These are phyloP conservation scores for Adiantum capillusveneris DNA, from an alignment of 75 land plant species.

Conservation along the genomic window DNA sequence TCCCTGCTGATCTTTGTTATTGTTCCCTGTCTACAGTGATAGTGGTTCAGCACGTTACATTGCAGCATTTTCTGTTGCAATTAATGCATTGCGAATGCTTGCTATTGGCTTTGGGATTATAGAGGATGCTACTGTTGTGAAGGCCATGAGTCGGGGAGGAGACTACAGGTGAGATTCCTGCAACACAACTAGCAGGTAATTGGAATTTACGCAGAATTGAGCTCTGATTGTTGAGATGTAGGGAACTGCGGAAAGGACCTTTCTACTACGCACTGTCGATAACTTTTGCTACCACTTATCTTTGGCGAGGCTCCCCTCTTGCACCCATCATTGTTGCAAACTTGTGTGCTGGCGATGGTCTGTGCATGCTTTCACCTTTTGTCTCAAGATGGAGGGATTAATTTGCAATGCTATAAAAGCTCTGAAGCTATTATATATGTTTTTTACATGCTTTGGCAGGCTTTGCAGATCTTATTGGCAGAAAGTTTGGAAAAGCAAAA, in stretches of 20 bases:
- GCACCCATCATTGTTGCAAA: slow-evolving; percentile 59
- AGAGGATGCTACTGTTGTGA: slow-evolving; percentile 74
- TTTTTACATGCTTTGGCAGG: slow-evolving; percentile 45
- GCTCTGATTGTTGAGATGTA: too few relatives aligned
- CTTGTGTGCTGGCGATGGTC: slow-evolving; percentile 92
- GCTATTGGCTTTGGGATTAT: slow-evolving; percentile 70
- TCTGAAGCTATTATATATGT: not conserved
- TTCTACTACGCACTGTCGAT: slow-evolving; percentile 65
- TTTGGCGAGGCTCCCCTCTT: slow-evolving; percentile 69
- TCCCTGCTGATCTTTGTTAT: not conserved
- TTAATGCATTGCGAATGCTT: slow-evolving; percentile 74
- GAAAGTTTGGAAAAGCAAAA: slow-evolving; percentile 60
- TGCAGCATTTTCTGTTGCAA: slow-evolving; percentile 69
- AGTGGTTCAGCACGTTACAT: slow-evolving; percentile 52
- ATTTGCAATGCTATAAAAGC: too few relatives aligned
- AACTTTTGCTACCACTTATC: slow-evolving; percentile 44
- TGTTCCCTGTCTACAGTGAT: slow-evolving; percentile 38
- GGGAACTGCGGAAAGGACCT: slow-evolving; percentile 85
- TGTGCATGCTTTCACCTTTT: too few relatives aligned
- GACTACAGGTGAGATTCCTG: slow-evolving; percentile 54
- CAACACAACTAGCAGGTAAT: too few relatives aligned
- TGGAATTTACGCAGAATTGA: too few relatives aligned
- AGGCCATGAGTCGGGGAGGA: slow-evolving; percentile 84
- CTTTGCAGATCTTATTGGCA: slow-evolving; percentile 83
- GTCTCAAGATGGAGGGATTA: too few relatives aligned